These are phyloP conservation scores for Delphinella strobiligena DNA, from an alignment of 2,329 filamentous ascomycete species.

Conservation along the genomic window DNA sequence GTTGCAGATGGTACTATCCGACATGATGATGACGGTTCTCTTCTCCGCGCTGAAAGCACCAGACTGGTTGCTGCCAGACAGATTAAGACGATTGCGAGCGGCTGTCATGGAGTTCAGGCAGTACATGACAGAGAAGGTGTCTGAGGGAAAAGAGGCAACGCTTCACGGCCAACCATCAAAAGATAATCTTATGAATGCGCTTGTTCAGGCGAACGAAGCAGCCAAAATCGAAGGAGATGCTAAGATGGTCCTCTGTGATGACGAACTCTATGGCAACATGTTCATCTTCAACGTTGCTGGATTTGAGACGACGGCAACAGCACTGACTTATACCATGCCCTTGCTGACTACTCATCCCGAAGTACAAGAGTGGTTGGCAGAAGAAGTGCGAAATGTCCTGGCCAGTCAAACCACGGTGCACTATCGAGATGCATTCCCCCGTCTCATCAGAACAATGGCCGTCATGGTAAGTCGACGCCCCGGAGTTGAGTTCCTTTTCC, in stretches of 20 bases:
- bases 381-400: constrained; percentile 34
- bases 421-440: constrained; percentile 30
- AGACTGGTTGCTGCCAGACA: constrained; percentile 12
- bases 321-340: constrained; percentile 37
- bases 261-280: constrained; percentile 33
- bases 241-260: constrained; percentile 18
- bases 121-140: constrained; percentile 9
- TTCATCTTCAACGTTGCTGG: constrained; percentile 37
- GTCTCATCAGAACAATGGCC: constrained; percentile 31
- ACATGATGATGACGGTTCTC: neutral
- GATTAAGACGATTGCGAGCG: constrained; percentile 13
- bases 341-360: constrained; percentile 31
- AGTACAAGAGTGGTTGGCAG: constrained; percentile 40
- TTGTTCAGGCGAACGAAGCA: neutral
- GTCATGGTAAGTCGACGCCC: constrained; percentile 38
- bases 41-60: neutral
- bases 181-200: neutral
- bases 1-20: neutral
- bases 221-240: neutral
- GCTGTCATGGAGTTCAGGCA: constrained; percentile 17
- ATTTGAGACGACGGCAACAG: constrained; percentile 39
- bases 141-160: neutral
- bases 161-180: neutral
- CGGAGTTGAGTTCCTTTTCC: constrained; percentile 20
- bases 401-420: constrained; percentile 15